Conservation (phyloP, 495 filamentous ascomycete species). For the Ascobolus immersus region DNA sequence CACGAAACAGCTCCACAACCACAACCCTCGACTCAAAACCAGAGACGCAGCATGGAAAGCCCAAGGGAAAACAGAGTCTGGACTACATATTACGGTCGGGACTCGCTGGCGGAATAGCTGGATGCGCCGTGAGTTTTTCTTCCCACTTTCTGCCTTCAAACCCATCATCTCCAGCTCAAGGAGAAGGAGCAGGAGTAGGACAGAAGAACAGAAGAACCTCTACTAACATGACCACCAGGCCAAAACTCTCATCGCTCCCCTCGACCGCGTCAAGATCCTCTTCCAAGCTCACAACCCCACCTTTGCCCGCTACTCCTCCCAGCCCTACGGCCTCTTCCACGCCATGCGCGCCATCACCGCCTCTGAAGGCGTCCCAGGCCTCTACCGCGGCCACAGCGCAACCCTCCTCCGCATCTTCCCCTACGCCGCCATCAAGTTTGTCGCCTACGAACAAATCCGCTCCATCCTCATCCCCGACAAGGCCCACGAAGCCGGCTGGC, state of each 20-base stretch:
- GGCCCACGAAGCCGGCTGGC: slow-evolving; percentile 52
- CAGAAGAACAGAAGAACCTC: slow-evolving; percentile 3
- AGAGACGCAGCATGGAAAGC: background rate
- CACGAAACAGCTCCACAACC: too few relatives aligned
- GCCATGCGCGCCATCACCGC: slow-evolving; percentile 66
- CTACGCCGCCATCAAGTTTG: slow-evolving; percentile 90
- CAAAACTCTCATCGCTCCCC: slow-evolving; percentile 83
- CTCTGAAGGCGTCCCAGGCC: slow-evolving; percentile 42
- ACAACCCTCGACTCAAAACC: too few relatives aligned
- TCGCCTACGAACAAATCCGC: slow-evolving; percentile 89
- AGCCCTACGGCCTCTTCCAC: slow-evolving; percentile 49
- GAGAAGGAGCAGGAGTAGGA: background rate
- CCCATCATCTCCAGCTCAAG: background rate
- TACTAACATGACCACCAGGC: slow-evolving; percentile 28
- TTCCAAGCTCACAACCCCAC: slow-evolving; percentile 90
- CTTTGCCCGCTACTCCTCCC: slow-evolving; percentile 73
- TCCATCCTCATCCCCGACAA: slow-evolving; percentile 39
- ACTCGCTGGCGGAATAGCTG: slow-evolving; percentile 66
- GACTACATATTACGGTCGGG: slow-evolving; percentile 65
- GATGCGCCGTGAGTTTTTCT: slow-evolving; percentile 43
- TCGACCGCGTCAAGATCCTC: slow-evolving; percentile 94
- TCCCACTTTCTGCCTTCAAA: background rate
- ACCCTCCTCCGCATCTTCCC: slow-evolving; percentile 88
- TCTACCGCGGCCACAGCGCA: slow-evolving; percentile 83
- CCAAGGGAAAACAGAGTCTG: slow-evolving; percentile 34